phyloP scores from a whole-genome alignment of 2,329 filamentous ascomycete genomes.

The Tolypocladium ovalisporum region DNA sequence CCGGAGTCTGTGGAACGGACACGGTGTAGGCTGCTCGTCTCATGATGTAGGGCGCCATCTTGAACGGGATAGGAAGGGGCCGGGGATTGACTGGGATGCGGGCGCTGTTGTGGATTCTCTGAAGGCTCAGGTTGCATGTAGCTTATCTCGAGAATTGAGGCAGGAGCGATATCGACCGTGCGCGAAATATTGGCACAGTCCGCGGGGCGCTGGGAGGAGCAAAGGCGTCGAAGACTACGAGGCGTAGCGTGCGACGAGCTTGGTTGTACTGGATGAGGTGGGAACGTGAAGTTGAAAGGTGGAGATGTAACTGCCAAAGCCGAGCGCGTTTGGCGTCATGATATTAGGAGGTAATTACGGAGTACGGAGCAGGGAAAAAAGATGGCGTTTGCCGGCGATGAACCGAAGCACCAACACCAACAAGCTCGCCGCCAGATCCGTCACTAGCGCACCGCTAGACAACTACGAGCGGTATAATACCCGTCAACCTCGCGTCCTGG shows the following conservation, averaged over 20 bases:
- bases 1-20: slow-evolving; percentile 11
- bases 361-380: too few species aligned
- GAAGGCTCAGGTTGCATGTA: slow-evolving; percentile 54
- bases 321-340: background rate
- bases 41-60: slow-evolving; percentile 44
- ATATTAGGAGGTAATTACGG: too few species aligned
- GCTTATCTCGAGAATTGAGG: slow-evolving; percentile 29
- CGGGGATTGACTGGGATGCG: slow-evolving; percentile 24
- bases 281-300: slow-evolving; percentile 4
- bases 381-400: background rate
- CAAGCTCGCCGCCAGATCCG: background rate
- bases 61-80: slow-evolving; percentile 28
- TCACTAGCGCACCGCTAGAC: background rate
- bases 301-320: background rate
- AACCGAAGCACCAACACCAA: background rate
- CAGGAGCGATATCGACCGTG: slow-evolving; percentile 33
- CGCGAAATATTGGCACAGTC: slow-evolving; percentile 41
- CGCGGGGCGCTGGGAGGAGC: slow-evolving; percentile 5
- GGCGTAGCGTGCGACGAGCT: background rate
- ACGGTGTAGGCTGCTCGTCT: slow-evolving; percentile 26
- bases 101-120: slow-evolving; percentile 32
- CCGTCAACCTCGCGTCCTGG: background rate
- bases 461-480: background rate
- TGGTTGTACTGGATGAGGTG: slow-evolving; percentile 1
- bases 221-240: background rate